Evolutionary conservation across 148 eudicot genomes (phyloP).

Genomic region (Vaccinium corymbosum): DNA sequence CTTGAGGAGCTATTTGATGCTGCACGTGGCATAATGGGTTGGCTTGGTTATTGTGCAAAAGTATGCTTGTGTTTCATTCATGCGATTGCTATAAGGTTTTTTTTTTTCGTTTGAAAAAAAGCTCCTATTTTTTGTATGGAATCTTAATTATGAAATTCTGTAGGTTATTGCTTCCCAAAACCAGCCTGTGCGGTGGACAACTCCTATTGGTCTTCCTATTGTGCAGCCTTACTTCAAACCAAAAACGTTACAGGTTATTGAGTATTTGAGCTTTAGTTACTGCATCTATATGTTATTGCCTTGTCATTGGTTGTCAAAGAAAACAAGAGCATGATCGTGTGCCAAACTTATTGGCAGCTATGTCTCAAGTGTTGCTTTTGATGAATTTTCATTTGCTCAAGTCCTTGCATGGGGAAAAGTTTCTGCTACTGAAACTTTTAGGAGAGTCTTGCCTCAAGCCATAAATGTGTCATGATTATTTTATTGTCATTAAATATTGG

Average conservation of each 20-base stretch:
- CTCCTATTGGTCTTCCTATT: slow-evolving; percentile 91
- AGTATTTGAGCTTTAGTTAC: slow-evolving; percentile 24
- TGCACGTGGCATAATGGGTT: slow-evolving; percentile 82
- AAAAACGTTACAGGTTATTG: slow-evolving; percentile 46
- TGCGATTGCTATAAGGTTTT: background rate
- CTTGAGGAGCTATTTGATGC: slow-evolving; percentile 88
- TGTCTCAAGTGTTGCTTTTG: background rate
- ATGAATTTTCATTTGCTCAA: background rate
- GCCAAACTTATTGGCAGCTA: background rate
- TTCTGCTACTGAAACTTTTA: background rate
- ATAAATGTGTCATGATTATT: background rate
- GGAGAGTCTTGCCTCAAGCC: background rate
- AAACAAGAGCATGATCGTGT: background rate
- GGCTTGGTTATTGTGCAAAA: slow-evolving; percentile 98
- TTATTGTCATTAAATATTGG: background rate
- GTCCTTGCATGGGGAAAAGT: background rate
- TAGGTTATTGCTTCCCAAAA: slow-evolving; percentile 89
- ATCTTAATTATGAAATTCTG: slow-evolving; percentile 11
- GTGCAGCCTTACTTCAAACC: slow-evolving; percentile 83
- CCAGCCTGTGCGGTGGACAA: slow-evolving; percentile 90
- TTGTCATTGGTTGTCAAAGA: background rate
- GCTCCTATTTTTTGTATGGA: background rate
- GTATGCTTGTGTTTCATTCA: slow-evolving; percentile 26
- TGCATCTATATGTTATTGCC: background rate
- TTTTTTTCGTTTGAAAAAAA: too few relatives aligned